A percentile compares a stretch with the other conserved stretches of the same genome.
Evolutionary conservation across 495 filamentous ascomycete genomes (phyloP).

Genomic region (Talaromyces ruber): DNA sequence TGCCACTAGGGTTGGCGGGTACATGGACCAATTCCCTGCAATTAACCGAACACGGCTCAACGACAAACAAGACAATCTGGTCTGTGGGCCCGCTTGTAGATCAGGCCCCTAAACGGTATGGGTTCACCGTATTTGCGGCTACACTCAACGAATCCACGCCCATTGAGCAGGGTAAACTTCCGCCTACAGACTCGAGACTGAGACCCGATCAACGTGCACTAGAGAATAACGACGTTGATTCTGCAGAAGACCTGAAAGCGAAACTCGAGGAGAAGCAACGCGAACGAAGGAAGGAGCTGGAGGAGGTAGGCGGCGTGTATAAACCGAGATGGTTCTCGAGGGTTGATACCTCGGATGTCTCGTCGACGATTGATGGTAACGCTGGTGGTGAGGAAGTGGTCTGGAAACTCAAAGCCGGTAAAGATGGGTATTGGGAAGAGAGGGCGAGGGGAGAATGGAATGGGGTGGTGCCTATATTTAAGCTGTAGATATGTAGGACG

Average conservation of each 20-base stretch:
- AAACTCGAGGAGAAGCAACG: slow-evolving; percentile 81
- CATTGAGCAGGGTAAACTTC: slow-evolving; percentile 62
- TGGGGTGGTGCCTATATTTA: slow-evolving; percentile 66
- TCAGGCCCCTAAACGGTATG: slow-evolving; percentile 69
- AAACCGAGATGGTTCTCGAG: slow-evolving; percentile 74
- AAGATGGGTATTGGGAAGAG: slow-evolving; percentile 90
- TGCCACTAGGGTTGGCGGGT: slow-evolving; percentile 58
- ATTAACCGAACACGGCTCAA: slow-evolving; percentile 48
- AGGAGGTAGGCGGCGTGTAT: slow-evolving; percentile 61
- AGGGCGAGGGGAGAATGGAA: slow-evolving; percentile 60
- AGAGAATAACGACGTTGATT: slow-evolving; percentile 74
- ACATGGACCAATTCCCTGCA: slow-evolving; percentile 75
- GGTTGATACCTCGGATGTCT: slow-evolving; percentile 29
- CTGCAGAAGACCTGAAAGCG: slow-evolving; percentile 75
- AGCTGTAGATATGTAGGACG: slow-evolving; percentile 15
- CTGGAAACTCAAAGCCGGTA: slow-evolving; percentile 73
- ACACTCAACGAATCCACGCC: slow-evolving; percentile 78
- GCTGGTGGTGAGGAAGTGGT: slow-evolving; percentile 54
- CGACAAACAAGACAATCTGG: slow-evolving; percentile 63
- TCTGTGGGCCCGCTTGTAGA: slow-evolving; percentile 64
- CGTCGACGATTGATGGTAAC: slow-evolving; percentile 8
- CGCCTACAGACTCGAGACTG: slow-evolving; percentile 73
- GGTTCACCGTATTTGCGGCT: slow-evolving; percentile 80
- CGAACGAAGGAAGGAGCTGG: slow-evolving; percentile 62
- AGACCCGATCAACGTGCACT: slow-evolving; percentile 88